phyloP scores from a whole-genome alignment of 169 alveolate genomes.

The Babesia ovata region DNA sequence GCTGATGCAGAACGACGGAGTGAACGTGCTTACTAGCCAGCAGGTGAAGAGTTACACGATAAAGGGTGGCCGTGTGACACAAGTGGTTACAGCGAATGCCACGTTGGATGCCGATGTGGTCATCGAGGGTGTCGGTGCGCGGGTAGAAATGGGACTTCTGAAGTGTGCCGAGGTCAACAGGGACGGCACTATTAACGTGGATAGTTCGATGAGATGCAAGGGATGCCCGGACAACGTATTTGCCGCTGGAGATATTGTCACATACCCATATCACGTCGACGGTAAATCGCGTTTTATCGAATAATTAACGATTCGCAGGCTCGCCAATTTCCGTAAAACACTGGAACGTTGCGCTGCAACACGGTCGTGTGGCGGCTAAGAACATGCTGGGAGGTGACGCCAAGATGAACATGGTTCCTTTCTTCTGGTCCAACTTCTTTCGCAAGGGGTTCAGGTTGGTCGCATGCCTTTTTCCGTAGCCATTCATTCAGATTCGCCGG shows the following conservation, averaged over 20 bases:
- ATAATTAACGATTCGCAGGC: constrained; percentile 3
- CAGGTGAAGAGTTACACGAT: constrained; percentile 50
- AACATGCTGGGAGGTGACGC: constrained; percentile 69
- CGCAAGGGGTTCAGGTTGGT: constrained; percentile 73
- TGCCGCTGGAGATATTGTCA: constrained; percentile 79
- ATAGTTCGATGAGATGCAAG: constrained; percentile 66
- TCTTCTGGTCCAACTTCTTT: constrained; percentile 79
- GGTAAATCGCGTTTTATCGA: constrained; percentile 35
- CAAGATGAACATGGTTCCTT: constrained; percentile 71
- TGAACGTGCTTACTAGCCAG: constrained; percentile 52
- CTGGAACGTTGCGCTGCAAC: constrained; percentile 83
- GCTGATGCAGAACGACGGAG: constrained; percentile 67
- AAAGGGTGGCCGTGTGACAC: constrained; percentile 64
- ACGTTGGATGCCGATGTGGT: constrained; percentile 75
- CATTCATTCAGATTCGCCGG: constrained; percentile 65
- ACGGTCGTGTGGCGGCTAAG: constrained; percentile 80
- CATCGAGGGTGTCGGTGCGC: constrained; percentile 79
- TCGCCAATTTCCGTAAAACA: constrained; percentile 67
- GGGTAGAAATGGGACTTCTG: constrained; percentile 66
- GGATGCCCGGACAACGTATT: constrained; percentile 70
- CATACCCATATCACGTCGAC: constrained; percentile 73
- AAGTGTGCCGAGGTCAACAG: constrained; percentile 61
- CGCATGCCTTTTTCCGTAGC: too few species aligned
- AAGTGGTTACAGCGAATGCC: constrained; percentile 67
- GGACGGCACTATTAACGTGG: constrained; percentile 67